Evolutionary conservation across 208 protist genomes (phyloP).

Genomic region (Crithidia expoeki): DNA sequence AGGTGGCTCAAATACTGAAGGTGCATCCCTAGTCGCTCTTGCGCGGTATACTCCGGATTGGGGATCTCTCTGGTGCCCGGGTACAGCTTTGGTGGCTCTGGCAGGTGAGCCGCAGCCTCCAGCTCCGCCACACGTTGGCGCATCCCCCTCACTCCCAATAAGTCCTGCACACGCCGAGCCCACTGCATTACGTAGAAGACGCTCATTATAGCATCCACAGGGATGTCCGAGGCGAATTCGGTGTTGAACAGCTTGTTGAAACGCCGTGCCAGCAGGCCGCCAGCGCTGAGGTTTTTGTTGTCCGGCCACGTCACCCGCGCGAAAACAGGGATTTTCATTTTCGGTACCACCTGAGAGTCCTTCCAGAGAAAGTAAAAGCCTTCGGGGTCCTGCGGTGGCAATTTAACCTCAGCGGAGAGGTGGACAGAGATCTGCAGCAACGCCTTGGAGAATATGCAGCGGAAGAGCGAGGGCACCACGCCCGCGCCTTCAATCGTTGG

Average conservation of each 20-base stretch:
- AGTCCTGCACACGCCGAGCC: conserved; percentile 54
- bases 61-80: conserved; percentile 88
- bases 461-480: conserved; percentile 82
- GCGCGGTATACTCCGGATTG: conserved; percentile 86
- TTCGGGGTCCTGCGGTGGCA: conserved; percentile 88
- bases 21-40: conserved; percentile 90
- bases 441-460: conserved; percentile 88
- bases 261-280: conserved; percentile 61
- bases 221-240: conserved; percentile 84
- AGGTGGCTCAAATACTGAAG: conserved; percentile 88
- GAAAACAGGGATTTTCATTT: conserved; percentile 89
- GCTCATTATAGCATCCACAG: conserved; percentile 74
- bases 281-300: conserved; percentile 66
- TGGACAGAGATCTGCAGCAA: conserved; percentile 85
- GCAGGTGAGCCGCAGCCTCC: conserved; percentile 44
- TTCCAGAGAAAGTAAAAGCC: conserved; percentile 86
- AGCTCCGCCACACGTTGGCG: conserved; percentile 78
- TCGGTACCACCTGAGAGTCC: conserved; percentile 81
- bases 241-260: conserved; percentile 77
- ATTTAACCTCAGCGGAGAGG: conserved; percentile 90
- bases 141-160: conserved; percentile 82
- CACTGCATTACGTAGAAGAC: conserved; percentile 80
- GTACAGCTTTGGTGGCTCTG: conserved; percentile 65
- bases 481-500: conserved; percentile 84
- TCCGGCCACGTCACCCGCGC: conserved; percentile 85